Base-by-base conservation (phyloP, 768 basidiomycete genomes). In the Mycena albidolilacea region DNA sequence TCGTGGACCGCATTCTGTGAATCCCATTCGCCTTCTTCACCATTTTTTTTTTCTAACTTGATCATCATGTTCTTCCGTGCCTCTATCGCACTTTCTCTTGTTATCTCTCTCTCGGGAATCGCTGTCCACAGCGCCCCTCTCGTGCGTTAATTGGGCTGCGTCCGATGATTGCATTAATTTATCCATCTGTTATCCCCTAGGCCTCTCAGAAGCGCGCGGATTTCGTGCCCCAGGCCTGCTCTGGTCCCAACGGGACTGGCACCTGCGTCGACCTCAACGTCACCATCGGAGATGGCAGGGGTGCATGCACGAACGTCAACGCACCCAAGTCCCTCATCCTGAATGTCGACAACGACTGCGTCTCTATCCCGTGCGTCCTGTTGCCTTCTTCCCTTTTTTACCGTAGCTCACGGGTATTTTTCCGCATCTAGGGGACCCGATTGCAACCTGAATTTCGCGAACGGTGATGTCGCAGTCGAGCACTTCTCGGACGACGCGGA, bases 321-420 rank as follows among this genome's bases (percentile, higher is more conserved):
- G 7, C 19, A 4, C 38, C 48, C 35, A 8, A 19, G 14, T 72
- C 71, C 0, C 65, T 72, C 52, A n/a, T 43, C 5, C 52, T 72
- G 11, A 68, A 72, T 35, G 60, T 54, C 0, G 66, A 67, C 43
- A 68, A 72, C 54, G 71, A 64, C 71, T 72, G 71, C 46, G 61
- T 58, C 7, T 55, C 71, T n/a, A 55, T 68, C 52, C 37, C 66
- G 71, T 72, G 50, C 50, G 71, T 52, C 8, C 30, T 35, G 39
- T 41, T 43, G 9, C n/a, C 21, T 57, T 37, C 19, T 43, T 60
- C 63, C 44, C 41, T 43, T 5, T 43, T 1, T 43, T n/a, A 41
- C 41, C n/a, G 8, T 39, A n/a, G 21, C 21, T 21, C 15, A 41
- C 9, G 3, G 7, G 41, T 8, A 7, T 37, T 8, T 35, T 10